Conservation (phyloP, 2,329 filamentous ascomycete species). For the Paraconiothyrium sp. region DNA sequence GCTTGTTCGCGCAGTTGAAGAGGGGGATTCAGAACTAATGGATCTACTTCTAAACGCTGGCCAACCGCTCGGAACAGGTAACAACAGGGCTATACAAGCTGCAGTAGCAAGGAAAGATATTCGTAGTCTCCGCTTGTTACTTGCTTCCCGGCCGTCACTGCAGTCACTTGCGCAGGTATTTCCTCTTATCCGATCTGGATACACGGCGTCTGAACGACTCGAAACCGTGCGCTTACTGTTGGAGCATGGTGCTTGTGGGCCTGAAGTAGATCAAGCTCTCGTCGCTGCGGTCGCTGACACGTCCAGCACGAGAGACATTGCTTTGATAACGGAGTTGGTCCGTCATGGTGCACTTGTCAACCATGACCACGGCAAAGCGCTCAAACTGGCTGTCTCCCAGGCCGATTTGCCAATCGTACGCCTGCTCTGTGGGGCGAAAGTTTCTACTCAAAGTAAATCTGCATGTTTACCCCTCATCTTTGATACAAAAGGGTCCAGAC, state of each 20-base stretch:
- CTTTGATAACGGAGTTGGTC: constrained; percentile 39
- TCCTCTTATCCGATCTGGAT: constrained; percentile 29
- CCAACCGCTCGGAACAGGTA: constrained; percentile 31
- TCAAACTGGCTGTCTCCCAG: constrained; percentile 39
- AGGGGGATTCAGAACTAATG: constrained; percentile 38
- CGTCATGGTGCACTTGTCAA: constrained; percentile 36
- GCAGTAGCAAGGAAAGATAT: constrained; percentile 37
- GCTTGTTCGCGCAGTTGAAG: constrained; percentile 41
- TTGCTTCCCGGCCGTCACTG: constrained; percentile 33
- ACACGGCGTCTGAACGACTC: constrained; percentile 34
- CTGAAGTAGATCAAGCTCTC: constrained; percentile 41
- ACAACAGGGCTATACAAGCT: constrained; percentile 31
- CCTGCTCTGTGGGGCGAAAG: constrained; percentile 36
- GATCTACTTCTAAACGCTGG: constrained; percentile 42
- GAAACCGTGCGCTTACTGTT: constrained; percentile 35
- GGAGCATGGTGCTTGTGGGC: constrained; percentile 37
- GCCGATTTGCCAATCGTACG: constrained; percentile 38
- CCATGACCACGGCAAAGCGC: constrained; percentile 34
- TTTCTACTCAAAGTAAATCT: constrained; percentile 32
- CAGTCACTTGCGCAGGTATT: constrained; percentile 35
- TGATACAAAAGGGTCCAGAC: constrained; percentile 31
- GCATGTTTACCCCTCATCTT: constrained; percentile 43
- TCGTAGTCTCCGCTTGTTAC: constrained; percentile 30
- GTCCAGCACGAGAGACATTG: constrained; percentile 33
- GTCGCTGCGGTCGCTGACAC: constrained; percentile 40